Conservation (phyloP, 163 green algal genomes). For the Prototheca wickerhamii region DNA sequence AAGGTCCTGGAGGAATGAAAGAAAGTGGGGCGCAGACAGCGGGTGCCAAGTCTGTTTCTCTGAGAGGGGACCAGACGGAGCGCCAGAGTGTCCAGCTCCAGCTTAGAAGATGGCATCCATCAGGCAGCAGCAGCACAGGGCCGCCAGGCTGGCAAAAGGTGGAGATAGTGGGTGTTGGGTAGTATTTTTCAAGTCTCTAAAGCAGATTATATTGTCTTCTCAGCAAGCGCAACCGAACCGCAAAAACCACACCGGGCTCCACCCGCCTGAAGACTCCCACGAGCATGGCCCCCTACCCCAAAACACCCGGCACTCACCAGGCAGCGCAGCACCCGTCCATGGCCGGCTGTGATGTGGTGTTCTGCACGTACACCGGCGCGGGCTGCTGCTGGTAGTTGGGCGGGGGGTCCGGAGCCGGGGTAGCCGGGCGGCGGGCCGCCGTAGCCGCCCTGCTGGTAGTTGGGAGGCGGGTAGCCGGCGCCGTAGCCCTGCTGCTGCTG, state of each 20-base stretch:
- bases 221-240: no score
- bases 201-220: no score
- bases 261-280: no score
- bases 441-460: background rate
- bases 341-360: background rate
- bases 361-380: constrained; percentile 1
- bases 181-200: no score
- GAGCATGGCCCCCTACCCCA: background rate
- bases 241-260: no score
- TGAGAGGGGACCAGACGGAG: no score
- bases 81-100: no score
- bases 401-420: background rate
- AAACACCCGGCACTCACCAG: background rate
- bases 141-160: background rate
- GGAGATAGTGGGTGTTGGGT: background rate
- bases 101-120: constrained; percentile 14
- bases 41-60: no score
- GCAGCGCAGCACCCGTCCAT: constrained; percentile 3
- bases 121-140: constrained; percentile 10
- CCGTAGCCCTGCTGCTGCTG: background rate
- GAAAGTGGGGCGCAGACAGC: no score
- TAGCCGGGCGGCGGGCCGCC: background rate
- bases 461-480: background rate
- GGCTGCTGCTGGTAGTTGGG: background rate
- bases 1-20: no score